Evolutionary conservation across 495 filamentous ascomycete genomes (phyloP).

Genomic region (Penicillium lagena): DNA sequence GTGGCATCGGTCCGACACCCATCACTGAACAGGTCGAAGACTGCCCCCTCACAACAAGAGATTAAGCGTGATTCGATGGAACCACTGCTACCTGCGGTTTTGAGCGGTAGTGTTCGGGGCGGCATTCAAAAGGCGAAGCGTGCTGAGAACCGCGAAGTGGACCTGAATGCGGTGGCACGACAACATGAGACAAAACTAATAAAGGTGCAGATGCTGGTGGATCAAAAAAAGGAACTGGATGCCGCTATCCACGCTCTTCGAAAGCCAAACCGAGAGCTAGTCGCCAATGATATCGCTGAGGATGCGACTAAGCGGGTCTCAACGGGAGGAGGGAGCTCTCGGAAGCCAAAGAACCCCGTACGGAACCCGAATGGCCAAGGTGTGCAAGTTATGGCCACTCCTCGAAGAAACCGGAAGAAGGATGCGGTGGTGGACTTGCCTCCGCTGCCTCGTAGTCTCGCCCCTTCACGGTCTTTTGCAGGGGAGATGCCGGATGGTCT

Average conservation of each 20-base stretch:
- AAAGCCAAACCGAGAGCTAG: slow-evolving; percentile 79
- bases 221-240: slow-evolving; percentile 69
- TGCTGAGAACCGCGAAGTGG: slow-evolving; percentile 61
- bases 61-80: slow-evolving; percentile 28
- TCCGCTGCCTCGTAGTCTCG: slow-evolving; percentile 22
- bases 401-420: slow-evolving; percentile 46
- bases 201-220: slow-evolving; percentile 62
- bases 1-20: slow-evolving; percentile 29
- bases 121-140: slow-evolving; percentile 54
- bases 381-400: slow-evolving; percentile 74
- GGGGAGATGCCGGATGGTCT: slow-evolving; percentile 16
- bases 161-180: slow-evolving; percentile 51
- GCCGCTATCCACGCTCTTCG: slow-evolving; percentile 77
- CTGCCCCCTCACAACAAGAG: slow-evolving; percentile 41
- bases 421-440: slow-evolving; percentile 26
- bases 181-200: slow-evolving; percentile 59
- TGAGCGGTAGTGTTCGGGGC: slow-evolving; percentile 34
- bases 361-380: slow-evolving; percentile 51
- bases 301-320: slow-evolving; percentile 56
- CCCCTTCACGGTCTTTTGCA: slow-evolving; percentile 19
- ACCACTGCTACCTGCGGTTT: slow-evolving; percentile 24
- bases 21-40: slow-evolving; percentile 65
- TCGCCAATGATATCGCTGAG: slow-evolving; percentile 65
- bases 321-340: slow-evolving; percentile 25
- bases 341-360: slow-evolving; percentile 60